phyloP scores from a whole-genome alignment of 164 flowering plant species.

The Stephania japonica region DNA sequence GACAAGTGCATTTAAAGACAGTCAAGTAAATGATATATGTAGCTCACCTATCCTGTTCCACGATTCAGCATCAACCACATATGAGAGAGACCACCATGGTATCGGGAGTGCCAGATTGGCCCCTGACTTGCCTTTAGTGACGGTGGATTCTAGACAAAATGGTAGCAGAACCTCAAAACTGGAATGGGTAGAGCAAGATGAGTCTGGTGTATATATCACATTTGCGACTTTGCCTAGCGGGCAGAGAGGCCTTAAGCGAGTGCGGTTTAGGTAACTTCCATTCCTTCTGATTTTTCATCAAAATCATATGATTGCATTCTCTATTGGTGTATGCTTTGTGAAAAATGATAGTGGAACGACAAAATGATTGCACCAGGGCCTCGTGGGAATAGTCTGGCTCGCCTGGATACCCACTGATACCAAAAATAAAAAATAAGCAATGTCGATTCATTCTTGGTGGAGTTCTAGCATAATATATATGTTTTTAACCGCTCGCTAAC shows the following conservation, averaged over 20 bases:
- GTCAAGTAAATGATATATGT: constrained; percentile 20
- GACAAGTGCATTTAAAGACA: constrained; percentile 17
- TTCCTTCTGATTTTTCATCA: not conserved
- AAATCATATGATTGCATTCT: not conserved
- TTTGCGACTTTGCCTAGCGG: constrained; percentile 43
- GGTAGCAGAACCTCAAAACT: constrained; percentile 20
- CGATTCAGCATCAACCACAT: constrained; percentile 17
- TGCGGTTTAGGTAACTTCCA: constrained; percentile 60
- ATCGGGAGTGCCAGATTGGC: constrained; percentile 12
- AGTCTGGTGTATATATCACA: constrained; percentile 71
- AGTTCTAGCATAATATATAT: too few species aligned
- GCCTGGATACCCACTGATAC: too few species aligned
- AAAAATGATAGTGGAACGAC: too few species aligned
- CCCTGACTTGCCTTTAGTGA: constrained; percentile 17
- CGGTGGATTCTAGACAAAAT: constrained; percentile 19
- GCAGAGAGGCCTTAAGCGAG: constrained; percentile 54
- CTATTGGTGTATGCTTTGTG: too few species aligned
- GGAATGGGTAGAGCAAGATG: constrained; percentile 69
- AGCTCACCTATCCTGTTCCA: constrained; percentile 29
- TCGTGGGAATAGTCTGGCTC: too few species aligned
- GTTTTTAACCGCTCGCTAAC: too few species aligned
- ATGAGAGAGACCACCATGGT: constrained; percentile 11
- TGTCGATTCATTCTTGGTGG: too few species aligned
- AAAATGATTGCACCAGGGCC: too few species aligned
- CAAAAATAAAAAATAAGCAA: too few species aligned